These are phyloP conservation scores for Selenicereus undatus DNA, from an alignment of 148 eudicot genomes.

Conservation along the genomic window DNA sequence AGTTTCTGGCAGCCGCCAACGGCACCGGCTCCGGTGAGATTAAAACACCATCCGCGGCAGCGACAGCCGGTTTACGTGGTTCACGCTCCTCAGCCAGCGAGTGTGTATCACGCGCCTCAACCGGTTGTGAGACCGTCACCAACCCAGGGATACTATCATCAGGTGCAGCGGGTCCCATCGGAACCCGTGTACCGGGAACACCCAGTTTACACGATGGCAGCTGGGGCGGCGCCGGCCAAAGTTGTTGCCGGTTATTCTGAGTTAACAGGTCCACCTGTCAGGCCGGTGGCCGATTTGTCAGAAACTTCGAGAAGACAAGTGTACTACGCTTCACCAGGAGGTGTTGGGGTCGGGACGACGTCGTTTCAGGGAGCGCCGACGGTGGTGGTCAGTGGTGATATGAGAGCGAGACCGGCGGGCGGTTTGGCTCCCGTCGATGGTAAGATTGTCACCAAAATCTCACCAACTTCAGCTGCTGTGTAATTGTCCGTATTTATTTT, in stretches of 20 bases:
- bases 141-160: conserved; percentile 59
- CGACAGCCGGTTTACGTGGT: conserved; percentile 61
- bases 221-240: conserved; percentile 16
- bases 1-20: conserved; percentile 31
- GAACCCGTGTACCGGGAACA: conserved; percentile 49
- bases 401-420: conserved; percentile 10
- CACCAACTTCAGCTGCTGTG: conserved; percentile 25
- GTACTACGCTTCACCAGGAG: conserved; percentile 39
- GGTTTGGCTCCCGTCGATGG: conserved; percentile 6
- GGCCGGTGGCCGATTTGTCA: conserved; percentile 25
- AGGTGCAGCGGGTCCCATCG: conserved; percentile 45
- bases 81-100: conserved; percentile 41
- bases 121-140: conserved; percentile 43
- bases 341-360: conserved; percentile 25
- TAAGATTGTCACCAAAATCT: conserved; percentile 32
- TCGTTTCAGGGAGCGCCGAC: conserved; percentile 38
- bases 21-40: neutral
- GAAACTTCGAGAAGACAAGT: conserved; percentile 59
- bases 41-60: conserved; percentile 22
- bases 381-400: conserved; percentile 18
- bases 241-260: conserved; percentile 36
- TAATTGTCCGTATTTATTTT: conserved; percentile 17
- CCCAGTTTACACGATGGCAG: conserved; percentile 31
- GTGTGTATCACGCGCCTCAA: conserved; percentile 42
- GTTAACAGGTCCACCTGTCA: conserved; percentile 30